These are phyloP conservation scores for Bryoglossum gracile DNA, from an alignment of 495 filamentous ascomycete species.

Conservation along the genomic window DNA sequence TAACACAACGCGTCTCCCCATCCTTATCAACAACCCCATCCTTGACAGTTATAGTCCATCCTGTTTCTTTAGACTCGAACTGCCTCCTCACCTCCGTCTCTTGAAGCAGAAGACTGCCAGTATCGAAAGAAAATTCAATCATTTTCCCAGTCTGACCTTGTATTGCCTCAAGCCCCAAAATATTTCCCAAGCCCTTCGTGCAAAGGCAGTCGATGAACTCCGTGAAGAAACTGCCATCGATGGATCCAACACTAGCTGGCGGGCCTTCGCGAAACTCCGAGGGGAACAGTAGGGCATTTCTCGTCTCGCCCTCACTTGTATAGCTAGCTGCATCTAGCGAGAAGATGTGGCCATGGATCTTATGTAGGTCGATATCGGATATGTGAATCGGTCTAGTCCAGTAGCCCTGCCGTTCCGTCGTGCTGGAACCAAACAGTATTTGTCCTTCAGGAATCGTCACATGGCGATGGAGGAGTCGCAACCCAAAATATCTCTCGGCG, in stretches of 20 bases:
- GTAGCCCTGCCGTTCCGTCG: slow-evolving; percentile 9
- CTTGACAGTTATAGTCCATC: slow-evolving; percentile 11
- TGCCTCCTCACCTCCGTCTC: slow-evolving; percentile 8
- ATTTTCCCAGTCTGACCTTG: slow-evolving; percentile 14
- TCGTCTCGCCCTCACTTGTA: slow-evolving; percentile 3
- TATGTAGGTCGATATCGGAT: slow-evolving; percentile 11
- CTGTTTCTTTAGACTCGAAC: slow-evolving; percentile 9
- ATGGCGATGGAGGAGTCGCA: slow-evolving; percentile 7
- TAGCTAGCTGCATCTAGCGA: slow-evolving; percentile 7
- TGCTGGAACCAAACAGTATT: slow-evolving; percentile 13
- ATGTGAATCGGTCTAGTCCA: slow-evolving; percentile 4
- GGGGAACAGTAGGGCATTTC: slow-evolving; percentile 12
- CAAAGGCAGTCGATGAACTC: slow-evolving; percentile 16
- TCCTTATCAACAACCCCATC: slow-evolving; percentile 11
- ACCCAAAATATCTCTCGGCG: slow-evolving; percentile 1
- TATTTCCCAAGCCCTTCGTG: slow-evolving; percentile 1
- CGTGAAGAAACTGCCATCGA: slow-evolving; percentile 15
- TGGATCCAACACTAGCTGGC: slow-evolving; percentile 11
- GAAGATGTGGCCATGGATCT: slow-evolving; percentile 6
- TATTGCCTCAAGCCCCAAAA: slow-evolving; percentile 17
- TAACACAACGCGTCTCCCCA: slow-evolving; percentile 1
- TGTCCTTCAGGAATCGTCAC: slow-evolving; percentile 4
- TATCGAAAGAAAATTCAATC: slow-evolving; percentile 20
- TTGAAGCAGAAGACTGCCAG: slow-evolving; percentile 13
- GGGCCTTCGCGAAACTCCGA: slow-evolving; percentile 13